These are phyloP conservation scores for Leccinum variicolor DNA, from an alignment of 768 basidiomycete genomes.

Conservation along the genomic window DNA sequence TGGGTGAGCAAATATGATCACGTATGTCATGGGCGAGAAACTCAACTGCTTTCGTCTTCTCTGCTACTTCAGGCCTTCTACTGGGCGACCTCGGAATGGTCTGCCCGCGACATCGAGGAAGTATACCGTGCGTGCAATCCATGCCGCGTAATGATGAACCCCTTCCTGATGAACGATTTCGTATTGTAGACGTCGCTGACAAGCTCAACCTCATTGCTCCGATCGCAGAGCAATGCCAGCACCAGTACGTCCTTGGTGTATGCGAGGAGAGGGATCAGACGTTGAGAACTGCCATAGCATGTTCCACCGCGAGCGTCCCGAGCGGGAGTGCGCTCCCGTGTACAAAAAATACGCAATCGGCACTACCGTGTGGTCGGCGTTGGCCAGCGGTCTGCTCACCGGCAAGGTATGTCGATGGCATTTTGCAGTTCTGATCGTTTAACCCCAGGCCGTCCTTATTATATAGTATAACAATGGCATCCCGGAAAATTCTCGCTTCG, in stretches of 20 bases:
- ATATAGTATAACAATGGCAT: conserved; percentile 48
- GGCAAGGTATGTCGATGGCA: conserved; percentile 40
- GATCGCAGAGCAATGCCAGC: conserved; percentile 50
- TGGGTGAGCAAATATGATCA: conserved; percentile 29
- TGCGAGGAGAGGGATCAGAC: background rate
- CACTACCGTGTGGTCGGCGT: conserved; percentile 53
- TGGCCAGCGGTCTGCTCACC: conserved; percentile 53
- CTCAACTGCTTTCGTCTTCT: background rate
- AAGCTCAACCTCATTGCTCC: conserved; percentile 49
- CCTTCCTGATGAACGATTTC: background rate
- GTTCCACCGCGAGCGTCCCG: conserved; percentile 52
- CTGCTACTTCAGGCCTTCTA: conserved; percentile 32
- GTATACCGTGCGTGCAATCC: conserved; percentile 31
- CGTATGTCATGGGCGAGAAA: background rate
- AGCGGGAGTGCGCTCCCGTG: conserved; percentile 47
- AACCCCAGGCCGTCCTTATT: too few relatives aligned
- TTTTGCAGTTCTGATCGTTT: background rate
- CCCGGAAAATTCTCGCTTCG: conserved; percentile 50
- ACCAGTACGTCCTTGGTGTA: conserved; percentile 31
- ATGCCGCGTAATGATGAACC: background rate
- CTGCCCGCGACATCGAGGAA: conserved; percentile 46
- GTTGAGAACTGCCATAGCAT: conserved; percentile 32
- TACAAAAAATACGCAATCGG: conserved; percentile 47
- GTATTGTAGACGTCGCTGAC: conserved; percentile 42
- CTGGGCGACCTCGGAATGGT: conserved; percentile 58